Conservation (phyloP, 2,329 filamentous ascomycete species). For the Delphinella strobiligena region DNA sequence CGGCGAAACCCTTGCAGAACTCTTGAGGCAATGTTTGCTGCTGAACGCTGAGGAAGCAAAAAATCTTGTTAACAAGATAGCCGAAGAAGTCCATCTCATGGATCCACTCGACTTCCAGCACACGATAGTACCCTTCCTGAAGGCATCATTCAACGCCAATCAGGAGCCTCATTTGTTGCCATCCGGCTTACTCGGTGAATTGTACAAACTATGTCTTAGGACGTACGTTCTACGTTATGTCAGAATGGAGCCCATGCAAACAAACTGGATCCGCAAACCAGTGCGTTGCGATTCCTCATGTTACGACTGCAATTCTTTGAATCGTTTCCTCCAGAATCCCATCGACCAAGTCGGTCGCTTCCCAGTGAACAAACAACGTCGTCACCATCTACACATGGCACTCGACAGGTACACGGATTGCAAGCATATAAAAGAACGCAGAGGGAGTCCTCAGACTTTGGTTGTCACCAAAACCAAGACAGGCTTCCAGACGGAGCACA, state of each 20-base stretch:
- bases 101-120: conserved; percentile 1
- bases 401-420: neutral
- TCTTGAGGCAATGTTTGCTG: neutral
- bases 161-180: neutral
- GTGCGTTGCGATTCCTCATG: neutral
- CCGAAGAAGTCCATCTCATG: neutral
- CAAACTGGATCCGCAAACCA: neutral
- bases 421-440: conserved; percentile 1
- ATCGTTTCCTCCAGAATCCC: neutral
- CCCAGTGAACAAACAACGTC: neutral
- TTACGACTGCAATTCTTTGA: neutral
- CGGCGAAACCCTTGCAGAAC: neutral
- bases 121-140: neutral
- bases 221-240: neutral
- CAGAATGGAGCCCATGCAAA: conserved; percentile 1
- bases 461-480: conserved; percentile 2
- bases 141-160: neutral
- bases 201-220: neutral
- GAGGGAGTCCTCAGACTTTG: neutral
- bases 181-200: neutral
- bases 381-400: conserved; percentile 1
- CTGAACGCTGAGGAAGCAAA: neutral
- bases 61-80: neutral
- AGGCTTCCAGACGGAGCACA: neutral
- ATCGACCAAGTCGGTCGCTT: neutral